Conservation (phyloP, 306 rosid genomes). For the Cucurbita pepo region DNA sequence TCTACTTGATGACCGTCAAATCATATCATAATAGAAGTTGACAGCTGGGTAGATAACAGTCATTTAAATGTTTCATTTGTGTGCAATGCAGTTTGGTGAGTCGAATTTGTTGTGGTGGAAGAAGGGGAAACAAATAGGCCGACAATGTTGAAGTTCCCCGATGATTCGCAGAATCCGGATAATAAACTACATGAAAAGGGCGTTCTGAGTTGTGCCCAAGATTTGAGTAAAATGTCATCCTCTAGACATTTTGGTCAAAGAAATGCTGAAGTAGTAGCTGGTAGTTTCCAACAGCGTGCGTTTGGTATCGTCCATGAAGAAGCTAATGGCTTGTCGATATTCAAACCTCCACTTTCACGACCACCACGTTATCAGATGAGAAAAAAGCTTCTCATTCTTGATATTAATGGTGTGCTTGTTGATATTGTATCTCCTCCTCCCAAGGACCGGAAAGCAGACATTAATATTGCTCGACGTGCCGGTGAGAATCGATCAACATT, state of each 20-base stretch:
- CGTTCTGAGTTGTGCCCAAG: slow-evolving; percentile 2
- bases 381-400: slow-evolving; percentile 77
- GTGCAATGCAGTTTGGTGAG: not conserved
- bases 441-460: slow-evolving; percentile 33
- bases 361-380: slow-evolving; percentile 9
- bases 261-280: slow-evolving; percentile 1
- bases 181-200: slow-evolving; percentile 12
- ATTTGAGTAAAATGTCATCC: slow-evolving; percentile 7
- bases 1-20: not conserved
- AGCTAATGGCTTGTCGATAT: slow-evolving; percentile 2
- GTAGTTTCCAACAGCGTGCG: not conserved
- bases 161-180: not conserved
- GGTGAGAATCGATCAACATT: slow-evolving; percentile 20
- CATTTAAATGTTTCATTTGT: not conserved
- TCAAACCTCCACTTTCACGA: slow-evolving; percentile 18
- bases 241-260: slow-evolving; percentile 2
- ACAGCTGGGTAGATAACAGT: not conserved
- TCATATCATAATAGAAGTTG: not conserved
- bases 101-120: not conserved
- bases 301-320: slow-evolving; percentile 9
- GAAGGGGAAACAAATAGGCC: not conserved
- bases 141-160: not conserved
- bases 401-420: slow-evolving; percentile 64
- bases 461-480: slow-evolving; percentile 29
- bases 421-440: slow-evolving; percentile 55